Evolutionary conservation across 331 rosid genomes (phyloP), one percentile per base, ranked within the genome.

Genomic region (Pyracantha coccinea): DNA sequence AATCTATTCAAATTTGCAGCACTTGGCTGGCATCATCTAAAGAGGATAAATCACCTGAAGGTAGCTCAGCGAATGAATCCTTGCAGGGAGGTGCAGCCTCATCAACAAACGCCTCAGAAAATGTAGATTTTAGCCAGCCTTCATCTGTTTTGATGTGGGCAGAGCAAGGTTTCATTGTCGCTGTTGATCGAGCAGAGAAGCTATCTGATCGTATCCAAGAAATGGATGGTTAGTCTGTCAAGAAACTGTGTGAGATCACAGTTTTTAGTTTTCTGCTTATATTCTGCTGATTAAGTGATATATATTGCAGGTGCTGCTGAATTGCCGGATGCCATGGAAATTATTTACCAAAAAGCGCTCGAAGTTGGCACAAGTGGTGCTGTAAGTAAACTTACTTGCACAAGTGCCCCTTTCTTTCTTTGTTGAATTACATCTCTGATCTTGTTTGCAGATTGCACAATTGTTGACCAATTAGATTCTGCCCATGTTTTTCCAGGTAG

Each of bases 291-390:
- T 23, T 62, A 5, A 4, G 64, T 71, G 29, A 58, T 66, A 74
- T 54, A 74, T 64, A 44, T 79, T 82, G 83, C 86, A 95, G 96
- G 90, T 52, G 75, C 84, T 8, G 81, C 88, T 31, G 84, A 85
- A 85, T 87, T 95, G 93, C 99, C 99, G 27, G 96, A 95, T 68
- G 97, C 96, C 53, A 89, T 95, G 91, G 97, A 90, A 79, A 86
- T 92, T 61, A 85, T 95, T 84, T 95, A 79, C 89, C 87, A 79
- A 75, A 73, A 85, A 25, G 99, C 97, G 45, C 92, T 95, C 19
- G 67, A 78, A 47, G 21, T 86, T 3, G 99, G 97, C 67, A 90
- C n/a, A 60, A 81, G 38, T 68, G 99, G 88, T 16, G 97, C 97
- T 75, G 99, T 94, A 76, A 85, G 99, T 84, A 77, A 41, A 59